Base-by-base conservation (phyloP, 2,329 filamentous ascomycete genomes). In the Fragosphaeria purpurea region DNA sequence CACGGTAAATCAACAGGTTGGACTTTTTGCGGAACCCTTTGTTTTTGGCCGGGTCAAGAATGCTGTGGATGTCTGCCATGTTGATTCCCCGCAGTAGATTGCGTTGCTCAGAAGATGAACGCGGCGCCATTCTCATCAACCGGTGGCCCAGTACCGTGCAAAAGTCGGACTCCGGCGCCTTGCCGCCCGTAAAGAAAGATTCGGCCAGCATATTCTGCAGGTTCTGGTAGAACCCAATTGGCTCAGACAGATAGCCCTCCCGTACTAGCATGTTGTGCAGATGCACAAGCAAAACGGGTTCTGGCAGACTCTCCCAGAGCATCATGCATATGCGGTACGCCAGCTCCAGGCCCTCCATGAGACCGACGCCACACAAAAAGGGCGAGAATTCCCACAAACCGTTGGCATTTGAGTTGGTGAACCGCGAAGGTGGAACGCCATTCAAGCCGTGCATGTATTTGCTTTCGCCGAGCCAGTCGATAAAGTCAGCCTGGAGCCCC, bases 301-400 rank as follows among this genome's bases (percentile, higher is more conserved):
- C 71, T 0, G 62, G 63, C 0, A 70, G 58, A 4, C 44, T 50
- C 8, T 74, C 71, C 66, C 67, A 72, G 0, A 75, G 7, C 0
- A 53, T 4, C 53, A 73, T 60, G 33, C 58, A 56, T 7, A 60
- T 46, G 3, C 56, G 53, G 51, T 70, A 73, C 0, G 63, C 55
- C 13, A 71, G 47, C 35, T 72, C 66, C 0, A 77, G 62, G 1
- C 60, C 68, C 54, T 76, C 72, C 45, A 64, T 59, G 6, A 76
- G 61, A 0, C 70, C 70, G 9, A 65, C 65, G 12, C 71, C 73
- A 39, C 72, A 75, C 3, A 75, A 62, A 39, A 68, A 75, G 0
- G 73, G 74, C 4, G 70, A 76, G 50, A 71, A 73, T 13, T 71
- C 66, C 66, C 68, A 75, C 1, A 76, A 60, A 0, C 71, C 71